These are phyloP conservation scores for Ceratocystis eucalypticola DNA, from an alignment of 2,329 filamentous ascomycete species.

Conservation along the genomic window DNA sequence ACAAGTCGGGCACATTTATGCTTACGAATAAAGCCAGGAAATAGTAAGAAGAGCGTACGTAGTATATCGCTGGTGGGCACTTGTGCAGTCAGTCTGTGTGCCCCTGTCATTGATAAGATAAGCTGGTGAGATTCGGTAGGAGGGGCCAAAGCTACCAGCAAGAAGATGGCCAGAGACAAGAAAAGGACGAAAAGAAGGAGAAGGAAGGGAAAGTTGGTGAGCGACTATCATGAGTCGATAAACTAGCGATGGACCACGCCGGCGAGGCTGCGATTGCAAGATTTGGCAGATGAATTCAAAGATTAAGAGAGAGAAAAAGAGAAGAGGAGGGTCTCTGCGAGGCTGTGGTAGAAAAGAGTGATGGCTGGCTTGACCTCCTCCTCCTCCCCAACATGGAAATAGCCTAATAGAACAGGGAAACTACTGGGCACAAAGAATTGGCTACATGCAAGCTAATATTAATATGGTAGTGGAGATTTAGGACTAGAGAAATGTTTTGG, in stretches of 20 bases:
- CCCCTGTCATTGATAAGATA: conserved; percentile 10
- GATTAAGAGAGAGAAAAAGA: background rate
- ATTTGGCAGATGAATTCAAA: background rate
- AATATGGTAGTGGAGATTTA: no score
- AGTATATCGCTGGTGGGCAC: background rate
- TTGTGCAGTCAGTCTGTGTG: background rate
- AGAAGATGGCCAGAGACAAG: background rate
- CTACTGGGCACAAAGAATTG: background rate
- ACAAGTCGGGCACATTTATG: background rate
- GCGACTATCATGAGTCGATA: background rate
- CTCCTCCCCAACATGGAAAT: background rate
- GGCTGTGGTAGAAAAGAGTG: background rate
- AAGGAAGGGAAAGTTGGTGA: background rate
- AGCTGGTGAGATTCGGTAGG: background rate
- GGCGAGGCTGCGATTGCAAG: background rate
- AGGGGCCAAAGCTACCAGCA: background rate
- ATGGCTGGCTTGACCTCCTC: background rate
- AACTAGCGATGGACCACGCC: background rate
- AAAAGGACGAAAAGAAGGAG: background rate
- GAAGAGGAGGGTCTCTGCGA: background rate
- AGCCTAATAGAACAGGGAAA: background rate
- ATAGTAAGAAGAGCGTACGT: background rate
- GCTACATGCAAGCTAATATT: no score
- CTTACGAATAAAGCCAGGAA: background rate
- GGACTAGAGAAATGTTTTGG: no score